phyloP scores from a whole-genome alignment of 148 eudicot species.

The Chenopodium quinoa region DNA sequence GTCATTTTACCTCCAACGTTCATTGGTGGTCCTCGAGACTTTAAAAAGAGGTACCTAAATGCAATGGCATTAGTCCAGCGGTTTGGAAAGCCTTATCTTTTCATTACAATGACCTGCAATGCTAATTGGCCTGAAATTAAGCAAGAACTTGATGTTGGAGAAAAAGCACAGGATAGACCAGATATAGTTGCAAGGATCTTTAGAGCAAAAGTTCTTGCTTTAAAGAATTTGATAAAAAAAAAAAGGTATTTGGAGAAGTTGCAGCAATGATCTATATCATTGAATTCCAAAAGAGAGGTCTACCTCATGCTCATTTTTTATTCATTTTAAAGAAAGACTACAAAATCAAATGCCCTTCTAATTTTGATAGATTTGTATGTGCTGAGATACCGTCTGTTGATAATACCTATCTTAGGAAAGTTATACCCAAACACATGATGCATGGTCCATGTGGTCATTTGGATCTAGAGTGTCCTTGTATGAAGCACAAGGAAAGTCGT shows the following conservation, averaged over 20 bases:
- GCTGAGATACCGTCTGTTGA: not conserved
- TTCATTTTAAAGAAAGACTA: too few species aligned
- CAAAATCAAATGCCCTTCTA: too few species aligned
- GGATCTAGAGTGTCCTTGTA: not conserved
- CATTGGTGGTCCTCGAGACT: not conserved
- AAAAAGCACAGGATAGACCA: not conserved
- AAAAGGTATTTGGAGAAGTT: not conserved
- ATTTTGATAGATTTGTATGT: too few species aligned
- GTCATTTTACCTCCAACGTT: not conserved
- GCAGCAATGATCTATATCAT: too few species aligned
- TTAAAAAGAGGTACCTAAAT: not conserved
- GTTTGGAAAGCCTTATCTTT: not conserved
- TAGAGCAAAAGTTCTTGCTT: not conserved
- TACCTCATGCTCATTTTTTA: too few species aligned
- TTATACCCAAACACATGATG: not conserved
- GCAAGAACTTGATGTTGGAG: not conserved
- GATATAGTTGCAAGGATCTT: slow-evolving; percentile 7
- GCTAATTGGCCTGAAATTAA: slow-evolving; percentile 4
- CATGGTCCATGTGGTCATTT: slow-evolving; percentile 4
- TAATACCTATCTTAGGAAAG: not conserved
- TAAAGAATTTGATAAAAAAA: not conserved
- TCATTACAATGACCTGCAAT: slow-evolving; percentile 8
- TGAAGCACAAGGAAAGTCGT: not conserved
- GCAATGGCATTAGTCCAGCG: not conserved
- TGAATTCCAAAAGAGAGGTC: too few species aligned